These are phyloP conservation scores for Aphanomyces cochlioides DNA, from an alignment of 352 stramenopile species.

Conservation along the genomic window DNA sequence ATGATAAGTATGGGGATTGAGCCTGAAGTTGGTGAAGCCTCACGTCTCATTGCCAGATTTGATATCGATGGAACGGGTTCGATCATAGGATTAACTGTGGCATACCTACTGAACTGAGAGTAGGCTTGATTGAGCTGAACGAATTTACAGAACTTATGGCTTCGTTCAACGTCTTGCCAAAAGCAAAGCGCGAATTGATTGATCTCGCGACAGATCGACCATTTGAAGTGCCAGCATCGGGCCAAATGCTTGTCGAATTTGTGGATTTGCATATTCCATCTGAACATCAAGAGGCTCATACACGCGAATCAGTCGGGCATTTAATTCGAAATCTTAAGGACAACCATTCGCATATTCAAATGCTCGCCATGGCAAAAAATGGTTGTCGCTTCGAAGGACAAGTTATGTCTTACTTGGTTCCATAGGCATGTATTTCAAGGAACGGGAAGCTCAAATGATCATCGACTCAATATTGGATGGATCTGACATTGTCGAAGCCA, in stretches of 20 bases:
- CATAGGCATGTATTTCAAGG: conserved; percentile 55
- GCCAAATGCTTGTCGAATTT: conserved; percentile 61
- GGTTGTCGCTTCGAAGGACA: conserved; percentile 21
- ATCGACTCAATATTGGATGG: conserved; percentile 62
- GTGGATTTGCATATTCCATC: conserved; percentile 69
- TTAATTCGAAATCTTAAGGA: conserved; percentile 72
- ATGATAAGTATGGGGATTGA: conserved; percentile 37
- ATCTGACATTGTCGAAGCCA: conserved; percentile 57
- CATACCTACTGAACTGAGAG: not conserved
- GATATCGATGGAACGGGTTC: conserved; percentile 56
- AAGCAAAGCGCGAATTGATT: conserved; percentile 52
- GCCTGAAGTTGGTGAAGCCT: conserved; percentile 61
- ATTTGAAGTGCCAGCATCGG: conserved; percentile 63
- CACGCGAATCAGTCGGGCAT: conserved; percentile 55
- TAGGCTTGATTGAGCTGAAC: conserved; percentile 63
- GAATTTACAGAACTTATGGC: conserved; percentile 76
- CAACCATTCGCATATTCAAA: conserved; percentile 77
- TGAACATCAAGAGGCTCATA: conserved; percentile 64
- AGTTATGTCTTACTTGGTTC: not conserved
- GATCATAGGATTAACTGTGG: not conserved
- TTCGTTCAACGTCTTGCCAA: conserved; percentile 37
- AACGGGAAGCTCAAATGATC: conserved; percentile 60
- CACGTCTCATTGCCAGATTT: conserved; percentile 62
- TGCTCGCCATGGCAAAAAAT: conserved; percentile 74
- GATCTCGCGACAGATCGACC: conserved; percentile 55